These are phyloP conservation scores for Fraxinus americana DNA, from an alignment of 257 asterid genomes.

Conservation along the genomic window DNA sequence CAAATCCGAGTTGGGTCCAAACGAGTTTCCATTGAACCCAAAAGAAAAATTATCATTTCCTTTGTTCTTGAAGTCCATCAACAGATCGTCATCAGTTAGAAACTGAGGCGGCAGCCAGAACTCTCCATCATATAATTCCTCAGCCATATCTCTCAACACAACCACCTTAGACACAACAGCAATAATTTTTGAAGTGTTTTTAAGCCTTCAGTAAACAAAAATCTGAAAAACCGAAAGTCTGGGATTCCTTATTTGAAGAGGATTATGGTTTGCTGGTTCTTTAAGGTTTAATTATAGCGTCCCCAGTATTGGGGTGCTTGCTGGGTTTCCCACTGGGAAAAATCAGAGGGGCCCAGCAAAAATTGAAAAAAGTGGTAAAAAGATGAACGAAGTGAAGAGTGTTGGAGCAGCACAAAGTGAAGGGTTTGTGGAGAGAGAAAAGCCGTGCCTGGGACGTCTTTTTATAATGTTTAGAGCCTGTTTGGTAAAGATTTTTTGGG, in stretches of 20 bases:
- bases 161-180: background rate
- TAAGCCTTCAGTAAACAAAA: background rate
- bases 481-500: too few relatives aligned
- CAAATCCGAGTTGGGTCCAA: slow-evolving; percentile 31
- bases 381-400: background rate
- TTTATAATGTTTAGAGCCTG: slow-evolving; percentile 31
- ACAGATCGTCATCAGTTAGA: slow-evolving; percentile 48
- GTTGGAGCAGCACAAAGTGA: background rate
- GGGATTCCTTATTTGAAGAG: background rate
- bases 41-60: background rate
- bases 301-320: slow-evolving; percentile 19
- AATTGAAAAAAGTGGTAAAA: background rate
- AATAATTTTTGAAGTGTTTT: background rate
- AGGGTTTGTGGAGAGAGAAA: slow-evolving; percentile 19
- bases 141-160: slow-evolving; percentile 31
- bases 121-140: slow-evolving; percentile 37
- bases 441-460: background rate
- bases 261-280: slow-evolving; percentile 33
- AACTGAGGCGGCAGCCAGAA: slow-evolving; percentile 50
- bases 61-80: slow-evolving; percentile 28
- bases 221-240: slow-evolving; percentile 4
- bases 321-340: slow-evolving; percentile 14
- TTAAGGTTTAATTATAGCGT: slow-evolving; percentile 41
- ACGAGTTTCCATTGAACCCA: slow-evolving; percentile 12
- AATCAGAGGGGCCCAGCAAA: slow-evolving; percentile 27